Conservation (phyloP, 2,329 filamentous ascomycete species). For the Ophiostoma fasciatum region DNA sequence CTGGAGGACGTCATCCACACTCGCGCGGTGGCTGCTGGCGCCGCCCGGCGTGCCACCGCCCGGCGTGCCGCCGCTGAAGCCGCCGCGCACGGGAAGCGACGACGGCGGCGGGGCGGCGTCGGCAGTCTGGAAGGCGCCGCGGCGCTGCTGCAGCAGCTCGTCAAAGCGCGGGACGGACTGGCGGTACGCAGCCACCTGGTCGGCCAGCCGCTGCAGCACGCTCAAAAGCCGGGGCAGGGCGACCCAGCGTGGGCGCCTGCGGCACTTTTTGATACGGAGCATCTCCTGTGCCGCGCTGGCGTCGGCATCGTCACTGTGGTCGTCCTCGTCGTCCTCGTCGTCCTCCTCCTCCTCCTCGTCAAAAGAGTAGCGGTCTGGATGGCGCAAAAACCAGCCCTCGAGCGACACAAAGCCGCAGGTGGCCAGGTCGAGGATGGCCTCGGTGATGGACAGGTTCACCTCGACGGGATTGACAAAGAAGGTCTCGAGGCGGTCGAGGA, state of each 20-base stretch:
- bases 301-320: too few species aligned
- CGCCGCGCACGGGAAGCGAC: not conserved
- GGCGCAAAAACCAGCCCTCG: conserved; percentile 78
- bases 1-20: conserved; percentile 30
- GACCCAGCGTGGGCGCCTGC: conserved; percentile 38
- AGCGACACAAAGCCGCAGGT: conserved; percentile 73
- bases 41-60: conserved; percentile 16
- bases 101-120: conserved; percentile 18
- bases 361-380: conserved; percentile 49
- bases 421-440: conserved; percentile 66
- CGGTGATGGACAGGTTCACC: conserved; percentile 77
- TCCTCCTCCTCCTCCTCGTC: too few species aligned
- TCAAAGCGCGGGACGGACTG: conserved; percentile 56
- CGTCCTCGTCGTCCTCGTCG: too few species aligned
- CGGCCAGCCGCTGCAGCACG: conserved; percentile 43
- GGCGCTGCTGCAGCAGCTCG: conserved; percentile 50
- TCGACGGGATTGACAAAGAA: conserved; percentile 89
- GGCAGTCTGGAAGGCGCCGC: conserved; percentile 48
- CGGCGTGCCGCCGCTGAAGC: too few species aligned
- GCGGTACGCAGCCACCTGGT: conserved; percentile 48
- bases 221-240: conserved; percentile 38
- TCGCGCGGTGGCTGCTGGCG: conserved; percentile 26
- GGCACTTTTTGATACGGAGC: conserved; percentile 34
- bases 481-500: conserved; percentile 52
- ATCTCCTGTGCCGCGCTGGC: conserved; percentile 16